A percentile compares a stretch with the other conserved stretches of the same genome.
These are phyloP conservation scores for Macrophomina pseudophaseolina DNA, from an alignment of 2,329 filamentous ascomycete genomes.

Conservation along the genomic window DNA sequence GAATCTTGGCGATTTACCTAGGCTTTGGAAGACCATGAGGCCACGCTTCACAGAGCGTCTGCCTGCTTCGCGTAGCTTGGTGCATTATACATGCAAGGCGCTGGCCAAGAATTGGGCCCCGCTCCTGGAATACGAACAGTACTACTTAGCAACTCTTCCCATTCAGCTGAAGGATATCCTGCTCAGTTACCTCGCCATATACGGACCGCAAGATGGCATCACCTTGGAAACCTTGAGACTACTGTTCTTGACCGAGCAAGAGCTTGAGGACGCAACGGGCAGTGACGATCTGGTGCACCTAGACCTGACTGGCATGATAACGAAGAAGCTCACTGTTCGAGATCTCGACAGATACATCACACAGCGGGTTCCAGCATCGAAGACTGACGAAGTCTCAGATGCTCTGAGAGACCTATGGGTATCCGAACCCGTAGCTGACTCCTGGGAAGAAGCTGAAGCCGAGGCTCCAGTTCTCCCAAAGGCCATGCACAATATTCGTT, in stretches of 20 bases:
- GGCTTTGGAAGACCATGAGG: neutral
- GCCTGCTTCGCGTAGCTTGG: conserved; percentile 46
- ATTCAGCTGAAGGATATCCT: conserved; percentile 57
- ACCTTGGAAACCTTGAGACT: conserved; percentile 54
- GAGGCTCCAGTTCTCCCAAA: conserved; percentile 27
- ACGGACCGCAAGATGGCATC: conserved; percentile 50
- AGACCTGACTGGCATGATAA: conserved; percentile 59
- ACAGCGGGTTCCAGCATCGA: conserved; percentile 20
- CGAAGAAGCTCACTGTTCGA: conserved; percentile 54
- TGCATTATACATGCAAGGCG: conserved; percentile 57
- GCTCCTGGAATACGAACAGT: conserved; percentile 62
- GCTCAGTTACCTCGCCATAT: conserved; percentile 61
- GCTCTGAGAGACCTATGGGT: conserved; percentile 31
- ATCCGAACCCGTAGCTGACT: conserved; percentile 43
- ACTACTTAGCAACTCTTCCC: conserved; percentile 59
- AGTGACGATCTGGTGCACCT: conserved; percentile 55
- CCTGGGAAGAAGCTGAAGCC: conserved; percentile 49
- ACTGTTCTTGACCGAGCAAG: conserved; percentile 51
- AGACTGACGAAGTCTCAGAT: conserved; percentile 25
- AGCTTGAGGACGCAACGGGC: conserved; percentile 41
- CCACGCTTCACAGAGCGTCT: conserved; percentile 20
- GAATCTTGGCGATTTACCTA: conserved; percentile 27
- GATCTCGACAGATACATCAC: conserved; percentile 54
- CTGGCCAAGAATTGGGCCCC: conserved; percentile 63
- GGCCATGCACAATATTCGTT: conserved; percentile 39